Evolutionary conservation across 768 basidiomycete genomes (phyloP).

Genomic region (Exidia glandulosa): DNA sequence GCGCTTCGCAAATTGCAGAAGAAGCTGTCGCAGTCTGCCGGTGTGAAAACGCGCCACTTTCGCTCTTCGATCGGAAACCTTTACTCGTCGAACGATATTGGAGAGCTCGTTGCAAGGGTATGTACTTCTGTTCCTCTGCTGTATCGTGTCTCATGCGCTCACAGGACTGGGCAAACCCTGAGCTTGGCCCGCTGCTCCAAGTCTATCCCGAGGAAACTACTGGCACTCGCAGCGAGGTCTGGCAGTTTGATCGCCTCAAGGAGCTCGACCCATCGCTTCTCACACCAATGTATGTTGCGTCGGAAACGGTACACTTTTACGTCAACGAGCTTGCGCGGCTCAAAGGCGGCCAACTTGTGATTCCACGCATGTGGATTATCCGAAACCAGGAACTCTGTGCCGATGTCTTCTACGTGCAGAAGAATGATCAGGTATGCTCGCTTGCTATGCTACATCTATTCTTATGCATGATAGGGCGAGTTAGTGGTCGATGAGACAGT

Average conservation of each 20-base stretch:
- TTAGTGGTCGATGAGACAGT: too few species aligned
- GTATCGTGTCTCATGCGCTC: too few species aligned
- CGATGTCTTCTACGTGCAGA: neutral
- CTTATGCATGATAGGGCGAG: too few species aligned
- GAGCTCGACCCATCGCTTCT: neutral
- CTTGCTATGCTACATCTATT: too few species aligned
- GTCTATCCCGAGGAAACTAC: neutral
- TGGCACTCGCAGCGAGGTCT: neutral
- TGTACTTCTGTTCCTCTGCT: too few species aligned
- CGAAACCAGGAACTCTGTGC: neutral
- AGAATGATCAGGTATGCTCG: too few species aligned
- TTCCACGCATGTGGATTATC: conserved; percentile 1
- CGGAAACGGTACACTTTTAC: conserved; percentile 7
- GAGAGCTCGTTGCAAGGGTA: neutral
- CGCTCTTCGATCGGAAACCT: too few species aligned
- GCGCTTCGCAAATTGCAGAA: too few species aligned
- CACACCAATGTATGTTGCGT: conserved; percentile 9
- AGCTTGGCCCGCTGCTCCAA: neutral
- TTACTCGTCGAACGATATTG: neutral
- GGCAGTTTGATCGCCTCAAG: neutral
- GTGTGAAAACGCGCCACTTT: too few species aligned
- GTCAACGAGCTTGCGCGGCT: conserved; percentile 11
- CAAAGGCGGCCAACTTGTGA: neutral
- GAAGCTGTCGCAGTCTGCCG: too few species aligned
- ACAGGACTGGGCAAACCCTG: conserved; percentile 3